These are phyloP conservation scores for Larix sibirica DNA, from an alignment of 83 land plant genomes.

Conservation along the genomic window DNA sequence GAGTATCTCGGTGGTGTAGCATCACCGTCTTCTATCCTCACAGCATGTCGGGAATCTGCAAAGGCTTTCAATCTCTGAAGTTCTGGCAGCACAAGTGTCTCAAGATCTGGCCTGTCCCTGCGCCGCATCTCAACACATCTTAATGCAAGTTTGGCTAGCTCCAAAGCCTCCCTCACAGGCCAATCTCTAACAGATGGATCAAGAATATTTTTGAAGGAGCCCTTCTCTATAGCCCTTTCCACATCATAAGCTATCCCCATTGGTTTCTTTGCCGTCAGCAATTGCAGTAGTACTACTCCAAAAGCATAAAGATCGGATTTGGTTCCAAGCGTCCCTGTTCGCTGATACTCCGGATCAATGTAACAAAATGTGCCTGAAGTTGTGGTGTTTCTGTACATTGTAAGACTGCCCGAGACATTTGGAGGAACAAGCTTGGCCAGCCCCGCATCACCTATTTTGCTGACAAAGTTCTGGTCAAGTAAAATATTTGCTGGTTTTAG, in stretches of 20 bases:
- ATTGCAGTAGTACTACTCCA: constrained; percentile 61
- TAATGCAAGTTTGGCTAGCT: constrained; percentile 34
- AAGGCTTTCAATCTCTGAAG: background rate
- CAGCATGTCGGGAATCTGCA: too few relatives aligned
- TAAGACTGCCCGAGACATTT: constrained; percentile 28
- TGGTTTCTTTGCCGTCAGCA: constrained; percentile 58
- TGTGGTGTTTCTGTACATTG: constrained; percentile 37
- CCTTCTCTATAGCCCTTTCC: constrained; percentile 45
- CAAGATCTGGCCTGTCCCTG: constrained; percentile 24
- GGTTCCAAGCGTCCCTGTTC: constrained; percentile 57
- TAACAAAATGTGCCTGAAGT: constrained; percentile 71
- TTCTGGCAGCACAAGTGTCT: constrained; percentile 17
- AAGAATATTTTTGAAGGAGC: constrained; percentile 40
- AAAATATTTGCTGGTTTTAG: constrained; percentile 80
- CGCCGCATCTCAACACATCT: constrained; percentile 21
- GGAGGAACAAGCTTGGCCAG: constrained; percentile 57
- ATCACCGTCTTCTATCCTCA: too few relatives aligned
- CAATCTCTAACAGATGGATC: constrained; percentile 55
- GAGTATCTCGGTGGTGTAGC: too few relatives aligned
- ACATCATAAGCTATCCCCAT: constrained; percentile 60
- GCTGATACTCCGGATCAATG: constrained; percentile 78
- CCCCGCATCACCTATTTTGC: constrained; percentile 75
- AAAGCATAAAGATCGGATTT: constrained; percentile 71
- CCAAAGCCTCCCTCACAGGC: constrained; percentile 60
- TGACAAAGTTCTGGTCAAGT: constrained; percentile 48